Base-by-base conservation (phyloP, 1,284 basidiomycete genomes). In the Malassezia globosa region DNA sequence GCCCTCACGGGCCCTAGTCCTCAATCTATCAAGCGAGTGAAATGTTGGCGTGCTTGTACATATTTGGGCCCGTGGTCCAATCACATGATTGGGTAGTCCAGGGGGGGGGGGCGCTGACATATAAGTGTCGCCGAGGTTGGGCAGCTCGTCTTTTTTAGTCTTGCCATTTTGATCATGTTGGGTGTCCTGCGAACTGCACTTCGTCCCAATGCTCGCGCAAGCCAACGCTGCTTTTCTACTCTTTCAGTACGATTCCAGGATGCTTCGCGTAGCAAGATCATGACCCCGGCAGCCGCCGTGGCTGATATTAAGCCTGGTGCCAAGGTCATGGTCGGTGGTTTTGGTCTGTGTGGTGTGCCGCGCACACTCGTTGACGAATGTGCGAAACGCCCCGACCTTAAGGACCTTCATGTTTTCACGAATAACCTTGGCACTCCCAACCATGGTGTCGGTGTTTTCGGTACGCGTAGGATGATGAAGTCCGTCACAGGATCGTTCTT, bases 371-470 rank as follows among this genome's bases (percentile, higher is more conserved):
- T 71, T 42, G 40, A 35, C 2, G 68, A 66, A 43, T 60, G 65
- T 39, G 48, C 54, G 13, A 42, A 59, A 34, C 56, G 60, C 29
- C 40, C 53, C 4, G 36, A 47, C 24, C 61, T 69, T 47, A 59
- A 64, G 18, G 45, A 65, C 29, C 56, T 71, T 16, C 60, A 60
- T 16, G 61, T 63, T 8, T 64, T 69, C 22, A 58, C 59, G 36
- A 69, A 71, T 58, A 71, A 69, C 46, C 64, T 67, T 25, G 68
- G 68, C n/a, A 55, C 58, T 3, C 65, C 65, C 22, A 62, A 64
- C 3, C 38, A 55, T 13, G 68, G 65, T 26, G 48, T 71, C 1
- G 66, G 58, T 48, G 21, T 63, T 44, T 50, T 71, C 24, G 56
- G 66, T 24, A 50, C 52, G 36, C 37, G 54, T 31, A 53, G 56